Evolutionary conservation across 208 protist genomes (phyloP).

Genomic region (Acanthamoeba royreba): DNA sequence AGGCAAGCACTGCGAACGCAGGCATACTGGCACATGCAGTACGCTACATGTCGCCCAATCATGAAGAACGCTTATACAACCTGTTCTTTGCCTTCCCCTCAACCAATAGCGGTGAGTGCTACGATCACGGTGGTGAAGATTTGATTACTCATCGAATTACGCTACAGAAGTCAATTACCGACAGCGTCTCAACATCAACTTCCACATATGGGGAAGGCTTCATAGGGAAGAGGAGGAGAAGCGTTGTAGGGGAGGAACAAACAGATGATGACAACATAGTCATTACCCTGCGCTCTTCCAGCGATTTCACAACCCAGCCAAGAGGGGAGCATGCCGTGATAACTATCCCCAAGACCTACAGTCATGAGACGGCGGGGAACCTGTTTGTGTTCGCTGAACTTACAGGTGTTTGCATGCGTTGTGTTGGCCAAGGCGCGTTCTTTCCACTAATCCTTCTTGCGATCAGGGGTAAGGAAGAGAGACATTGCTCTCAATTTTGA

Average conservation of each 20-base stretch:
- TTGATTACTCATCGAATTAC: too few species aligned
- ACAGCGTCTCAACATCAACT: too few species aligned
- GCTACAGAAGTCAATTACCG: too few species aligned
- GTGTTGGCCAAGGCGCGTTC: neutral
- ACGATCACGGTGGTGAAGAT: too few species aligned
- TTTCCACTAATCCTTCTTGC: neutral
- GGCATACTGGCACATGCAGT: neutral
- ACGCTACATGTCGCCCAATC: neutral
- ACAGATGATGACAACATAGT: too few species aligned
- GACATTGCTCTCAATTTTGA: neutral
- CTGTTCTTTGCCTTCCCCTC: too few species aligned
- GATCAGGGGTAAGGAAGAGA: neutral
- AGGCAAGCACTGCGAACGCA: neutral
- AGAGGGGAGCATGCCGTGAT: neutral
- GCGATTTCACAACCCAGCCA: neutral
- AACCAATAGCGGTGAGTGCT: neutral
- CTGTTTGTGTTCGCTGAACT: constrained; percentile 15
- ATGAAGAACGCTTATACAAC: neutral
- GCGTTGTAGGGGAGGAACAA: neutral
- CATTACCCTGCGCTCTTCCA: neutral
- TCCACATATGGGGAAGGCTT: neutral
- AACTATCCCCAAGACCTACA: neutral
- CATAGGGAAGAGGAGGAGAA: neutral
- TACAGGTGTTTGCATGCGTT: neutral
- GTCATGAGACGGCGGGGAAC: neutral